Base-by-base conservation (phyloP, 352 stramenopile species). In the Globisporangium canariense region DNA sequence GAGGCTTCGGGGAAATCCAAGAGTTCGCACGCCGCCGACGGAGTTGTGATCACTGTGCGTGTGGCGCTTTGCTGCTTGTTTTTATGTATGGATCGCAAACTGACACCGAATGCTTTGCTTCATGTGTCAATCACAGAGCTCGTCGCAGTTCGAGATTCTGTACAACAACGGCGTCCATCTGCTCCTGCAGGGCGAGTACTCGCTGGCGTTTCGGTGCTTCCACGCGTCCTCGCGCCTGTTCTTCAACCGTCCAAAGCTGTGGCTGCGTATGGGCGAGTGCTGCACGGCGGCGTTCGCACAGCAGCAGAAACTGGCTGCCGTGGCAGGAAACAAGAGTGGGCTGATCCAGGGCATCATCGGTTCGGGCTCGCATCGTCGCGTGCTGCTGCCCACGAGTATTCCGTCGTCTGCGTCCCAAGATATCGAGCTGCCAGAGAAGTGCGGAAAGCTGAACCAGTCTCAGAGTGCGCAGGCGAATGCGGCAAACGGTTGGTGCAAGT, bases 121-220 rank as follows among this genome's bases (percentile, higher is more conserved):
- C 13, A 45, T 22, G 0, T 63, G 20, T 30, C 55, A 1, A 22
- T n/a, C 49, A 20, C 56, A 91, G 69, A 91, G 69, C 41, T 94
- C 85, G 30, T 82, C 70, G n/a, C 86, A 94, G 67, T 80, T 83
- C 66, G 88, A 96, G 74, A 90, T 98, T 54, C 77, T 96, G 73
- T 98, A 97, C 83, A 98, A 98, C 79, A 95, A 96, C 59, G 91
- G 90, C 4, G 63, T 98, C 38, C 90, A 97, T 51, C 69, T 97
- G 47, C 69, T 97, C 56, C 70, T 97, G 50, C 83, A 93, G 63
- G 86, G 86, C 20, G 78, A 96, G 46, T 93, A 88, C 53, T 65
- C 77, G 45, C 65, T 94, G 32, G 91, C 91, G 9, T 95, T 97
- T 62, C 88, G 87, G 40, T 97, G 90, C 73, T 95, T 98, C 70